Evolutionary conservation across 2,329 filamentous ascomycete species (phyloP).

Genomic region (Xylariaceae sp.): DNA sequence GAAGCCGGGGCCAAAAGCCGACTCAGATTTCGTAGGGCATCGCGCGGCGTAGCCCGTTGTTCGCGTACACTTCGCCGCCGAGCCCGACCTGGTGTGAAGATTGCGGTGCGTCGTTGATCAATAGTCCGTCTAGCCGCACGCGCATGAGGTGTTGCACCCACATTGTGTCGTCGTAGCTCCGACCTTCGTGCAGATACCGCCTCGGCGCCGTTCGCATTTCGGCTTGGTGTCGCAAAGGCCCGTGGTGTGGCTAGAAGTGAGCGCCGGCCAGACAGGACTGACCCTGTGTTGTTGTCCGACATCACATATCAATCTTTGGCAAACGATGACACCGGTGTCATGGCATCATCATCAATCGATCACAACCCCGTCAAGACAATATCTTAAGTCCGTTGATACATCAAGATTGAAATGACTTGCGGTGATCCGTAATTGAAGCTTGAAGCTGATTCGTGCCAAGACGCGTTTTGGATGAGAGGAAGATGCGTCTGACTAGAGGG

Average conservation of each 20-base stretch:
- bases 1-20: slow-evolving; percentile 49
- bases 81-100: slow-evolving; percentile 57
- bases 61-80: slow-evolving; percentile 55
- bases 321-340: no score
- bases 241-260: slow-evolving; percentile 26
- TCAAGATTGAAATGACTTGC: no score
- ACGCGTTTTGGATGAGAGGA: no score
- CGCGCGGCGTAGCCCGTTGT: slow-evolving; percentile 38
- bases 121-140: slow-evolving; percentile 57
- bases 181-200: slow-evolving; percentile 42
- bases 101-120: slow-evolving; percentile 54
- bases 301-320: slow-evolving; percentile 1
- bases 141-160: slow-evolving; percentile 54
- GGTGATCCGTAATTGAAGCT: no score
- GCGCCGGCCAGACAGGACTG: slow-evolving; percentile 14
- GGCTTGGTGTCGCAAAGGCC: slow-evolving; percentile 28
- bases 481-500: no score
- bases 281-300: slow-evolving; percentile 15
- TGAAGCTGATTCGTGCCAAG: no score
- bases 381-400: no score
- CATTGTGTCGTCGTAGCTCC: slow-evolving; percentile 38
- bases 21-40: slow-evolving; percentile 46
- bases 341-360: no score
- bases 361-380: no score
- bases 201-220: slow-evolving; percentile 33